Conservation (phyloP, 345 rosid genomes). For the Aurinia saxatilis region DNA sequence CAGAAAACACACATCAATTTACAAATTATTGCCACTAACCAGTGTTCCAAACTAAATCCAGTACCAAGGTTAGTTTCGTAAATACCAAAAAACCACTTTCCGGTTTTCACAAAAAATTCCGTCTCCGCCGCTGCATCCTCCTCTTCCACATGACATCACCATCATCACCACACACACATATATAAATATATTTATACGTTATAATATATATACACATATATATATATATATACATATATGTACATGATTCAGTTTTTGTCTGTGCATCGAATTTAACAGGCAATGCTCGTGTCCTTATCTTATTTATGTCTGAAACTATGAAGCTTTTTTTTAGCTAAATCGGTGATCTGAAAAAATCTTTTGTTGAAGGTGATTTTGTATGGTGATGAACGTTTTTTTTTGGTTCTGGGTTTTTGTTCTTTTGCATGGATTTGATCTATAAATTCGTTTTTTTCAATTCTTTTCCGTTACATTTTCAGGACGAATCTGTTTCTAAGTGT, state of each 20-base stretch:
- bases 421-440: constrained; percentile 8
- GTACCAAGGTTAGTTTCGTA: not conserved
- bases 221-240: not conserved
- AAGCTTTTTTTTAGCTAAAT: not conserved
- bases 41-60: not conserved
- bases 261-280: constrained; percentile 1
- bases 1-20: not conserved
- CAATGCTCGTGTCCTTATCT: constrained; percentile 11
- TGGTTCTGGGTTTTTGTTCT: not conserved
- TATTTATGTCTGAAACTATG: not conserved
- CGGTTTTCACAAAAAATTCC: constrained; percentile 12
- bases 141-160: not conserved
- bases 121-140: constrained; percentile 26
- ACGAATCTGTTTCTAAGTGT: not conserved
- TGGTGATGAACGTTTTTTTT: not conserved
- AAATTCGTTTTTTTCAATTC: not conserved
- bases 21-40: constrained; percentile 4
- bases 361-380: too few species aligned
- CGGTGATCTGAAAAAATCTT: constrained; percentile 7
- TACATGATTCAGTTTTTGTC: not conserved
- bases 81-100: not conserved
- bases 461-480: not conserved
- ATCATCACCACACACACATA: not conserved
- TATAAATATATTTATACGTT: not conserved
- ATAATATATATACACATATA: not conserved